Evolutionary conservation across 176 grass and related monocot genomes (phyloP).

Genomic region (Phoenix dactylifera): DNA sequence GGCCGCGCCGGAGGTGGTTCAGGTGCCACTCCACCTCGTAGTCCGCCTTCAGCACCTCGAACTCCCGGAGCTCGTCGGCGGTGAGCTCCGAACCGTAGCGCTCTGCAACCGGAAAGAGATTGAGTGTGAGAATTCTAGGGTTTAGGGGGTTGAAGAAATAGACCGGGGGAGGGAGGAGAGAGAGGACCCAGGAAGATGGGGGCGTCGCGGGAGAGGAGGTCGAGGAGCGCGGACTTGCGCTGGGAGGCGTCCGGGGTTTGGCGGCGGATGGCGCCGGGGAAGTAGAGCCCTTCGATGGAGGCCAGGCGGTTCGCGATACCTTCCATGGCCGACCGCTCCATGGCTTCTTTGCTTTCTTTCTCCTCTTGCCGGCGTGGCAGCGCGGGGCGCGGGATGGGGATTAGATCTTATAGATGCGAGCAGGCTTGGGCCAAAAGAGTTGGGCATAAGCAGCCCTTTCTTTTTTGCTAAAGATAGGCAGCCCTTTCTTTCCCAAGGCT

Average conservation of each 20-base stretch:
- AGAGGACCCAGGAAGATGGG: conserved; percentile 62
- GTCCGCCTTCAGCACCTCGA: conserved; percentile 51
- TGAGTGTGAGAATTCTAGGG: background rate
- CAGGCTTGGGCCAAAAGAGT: no score
- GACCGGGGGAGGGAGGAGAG: background rate
- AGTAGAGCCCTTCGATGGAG: conserved; percentile 69
- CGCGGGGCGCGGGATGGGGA: no score
- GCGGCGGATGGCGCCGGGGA: conserved; percentile 54
- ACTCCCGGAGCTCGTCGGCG: conserved; percentile 39
- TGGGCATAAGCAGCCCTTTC: no score
- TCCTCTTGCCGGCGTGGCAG: no score
- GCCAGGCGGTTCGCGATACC: conserved; percentile 68
- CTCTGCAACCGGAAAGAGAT: conserved; percentile 18
- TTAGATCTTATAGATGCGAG: no score
- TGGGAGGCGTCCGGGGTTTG: background rate
- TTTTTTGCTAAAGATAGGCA: no score
- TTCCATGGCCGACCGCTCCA: conserved; percentile 65
- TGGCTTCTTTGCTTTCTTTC: background rate
- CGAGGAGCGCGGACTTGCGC: conserved; percentile 38
- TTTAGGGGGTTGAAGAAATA: background rate
- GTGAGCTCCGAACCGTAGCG: conserved; percentile 52
- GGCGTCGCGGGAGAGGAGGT: conserved; percentile 69
- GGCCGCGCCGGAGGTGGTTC: conserved; percentile 24
- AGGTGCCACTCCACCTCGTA: conserved; percentile 95
- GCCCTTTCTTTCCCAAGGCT: no score